Evolutionary conservation across 768 basidiomycete genomes (phyloP).

Genomic region (Hygrophoropsis aurantiaca): DNA sequence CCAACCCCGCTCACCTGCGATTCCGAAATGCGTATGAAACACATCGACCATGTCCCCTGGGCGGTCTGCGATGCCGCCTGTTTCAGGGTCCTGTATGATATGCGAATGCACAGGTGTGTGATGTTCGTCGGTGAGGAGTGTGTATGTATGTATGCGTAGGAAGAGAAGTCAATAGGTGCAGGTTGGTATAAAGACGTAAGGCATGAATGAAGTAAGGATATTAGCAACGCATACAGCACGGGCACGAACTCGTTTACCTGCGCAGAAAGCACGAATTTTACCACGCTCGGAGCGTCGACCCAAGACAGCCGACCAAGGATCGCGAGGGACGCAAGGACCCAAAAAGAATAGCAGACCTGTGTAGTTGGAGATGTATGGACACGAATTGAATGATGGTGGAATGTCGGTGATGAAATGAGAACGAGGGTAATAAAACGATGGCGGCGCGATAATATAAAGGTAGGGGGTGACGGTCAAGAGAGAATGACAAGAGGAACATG

Average conservation of each 20-base stretch:
- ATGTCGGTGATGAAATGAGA: not conserved
- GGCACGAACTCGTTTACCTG: conserved; percentile 66
- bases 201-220: not conserved
- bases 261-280: conserved; percentile 81
- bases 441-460: too few relatives aligned
- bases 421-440: too few relatives aligned
- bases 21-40: conserved; percentile 94
- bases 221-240: not conserved
- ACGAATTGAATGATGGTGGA: not conserved
- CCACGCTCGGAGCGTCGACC: conserved; percentile 83
- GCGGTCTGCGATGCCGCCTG: conserved; percentile 91
- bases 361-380: not conserved
- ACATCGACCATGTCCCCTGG: conserved; percentile 94
- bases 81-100: conserved; percentile 83
- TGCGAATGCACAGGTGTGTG: too few relatives aligned
- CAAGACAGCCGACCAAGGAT: conserved; percentile 81
- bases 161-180: not conserved
- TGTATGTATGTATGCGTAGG: not conserved
- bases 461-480: not conserved
- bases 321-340: conserved; percentile 87
- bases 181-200: not conserved
- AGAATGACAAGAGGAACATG: too few relatives aligned
- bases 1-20: conserved; percentile 64
- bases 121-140: not conserved
- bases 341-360: conserved; percentile 98